phyloP scores from a whole-genome alignment of 768 basidiomycete species.

The Suillus luteus region DNA sequence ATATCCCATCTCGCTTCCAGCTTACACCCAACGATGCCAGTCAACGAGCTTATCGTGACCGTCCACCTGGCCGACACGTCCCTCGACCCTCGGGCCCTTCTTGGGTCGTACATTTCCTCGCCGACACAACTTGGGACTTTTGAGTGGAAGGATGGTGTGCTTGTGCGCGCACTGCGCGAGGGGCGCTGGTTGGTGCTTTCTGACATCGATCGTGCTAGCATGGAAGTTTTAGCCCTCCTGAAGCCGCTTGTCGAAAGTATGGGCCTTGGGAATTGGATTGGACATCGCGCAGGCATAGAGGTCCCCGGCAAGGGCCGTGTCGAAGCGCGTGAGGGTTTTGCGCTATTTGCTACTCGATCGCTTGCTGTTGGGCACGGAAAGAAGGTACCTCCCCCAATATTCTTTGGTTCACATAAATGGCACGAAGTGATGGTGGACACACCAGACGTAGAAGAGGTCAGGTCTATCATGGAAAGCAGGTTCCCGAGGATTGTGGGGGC shows the following conservation, averaged over 20 bases:
- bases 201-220: constrained; percentile 88
- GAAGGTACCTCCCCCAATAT: constrained; percentile 58
- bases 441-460: constrained; percentile 68
- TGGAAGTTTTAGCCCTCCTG: constrained; percentile 85
- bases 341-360: constrained; percentile 88
- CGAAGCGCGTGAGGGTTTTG: constrained; percentile 77
- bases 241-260: constrained; percentile 82
- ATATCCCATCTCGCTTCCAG: constrained; percentile 72
- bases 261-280: constrained; percentile 70
- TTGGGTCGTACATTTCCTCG: constrained; percentile 93
- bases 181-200: constrained; percentile 94
- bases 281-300: constrained; percentile 65
- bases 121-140: constrained; percentile 81
- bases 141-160: constrained; percentile 94
- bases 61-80: constrained; percentile 96
- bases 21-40: constrained; percentile 51
- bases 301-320: constrained; percentile 76
- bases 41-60: constrained; percentile 70
- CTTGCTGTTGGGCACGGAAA: constrained; percentile 47
- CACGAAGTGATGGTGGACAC: constrained; percentile 63
- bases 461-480: constrained; percentile 63
- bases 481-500: constrained; percentile 62
- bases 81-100: constrained; percentile 87
- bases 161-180: constrained; percentile 85
- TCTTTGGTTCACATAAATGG: constrained; percentile 88